phyloP scores from a whole-genome alignment of 1,284 basidiomycete species.

The Uromyces viciae-fabae region DNA sequence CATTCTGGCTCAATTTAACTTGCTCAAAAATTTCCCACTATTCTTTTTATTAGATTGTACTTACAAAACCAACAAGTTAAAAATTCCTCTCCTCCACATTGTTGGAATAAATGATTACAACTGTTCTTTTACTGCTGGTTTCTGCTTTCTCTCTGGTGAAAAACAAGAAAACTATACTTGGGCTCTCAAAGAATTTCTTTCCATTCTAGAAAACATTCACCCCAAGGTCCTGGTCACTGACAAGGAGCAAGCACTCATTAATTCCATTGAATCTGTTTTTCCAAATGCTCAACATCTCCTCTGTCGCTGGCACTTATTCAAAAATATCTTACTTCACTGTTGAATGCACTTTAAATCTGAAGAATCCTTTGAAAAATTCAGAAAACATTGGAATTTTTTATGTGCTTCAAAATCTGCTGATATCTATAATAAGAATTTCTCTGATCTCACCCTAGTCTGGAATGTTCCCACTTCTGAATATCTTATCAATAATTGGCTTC shows the following conservation, averaged over 20 bases:
- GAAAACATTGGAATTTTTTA: not conserved
- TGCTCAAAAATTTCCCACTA: not conserved
- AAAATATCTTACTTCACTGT: not conserved
- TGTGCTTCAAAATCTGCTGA: not conserved
- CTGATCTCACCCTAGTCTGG: not conserved
- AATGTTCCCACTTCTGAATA: not conserved
- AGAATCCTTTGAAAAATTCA: not conserved
- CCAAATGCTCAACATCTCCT: constrained; percentile 3
- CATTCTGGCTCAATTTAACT: not conserved
- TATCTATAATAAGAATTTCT: not conserved
- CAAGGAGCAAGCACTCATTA: constrained; percentile 13
- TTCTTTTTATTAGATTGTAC: not conserved
- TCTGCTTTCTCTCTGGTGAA: constrained; percentile 13
- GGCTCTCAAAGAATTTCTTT: not conserved
- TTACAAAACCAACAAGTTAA: not conserved
- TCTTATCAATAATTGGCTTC: not conserved
- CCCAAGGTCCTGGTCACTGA: not conserved
- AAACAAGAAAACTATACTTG: not conserved
- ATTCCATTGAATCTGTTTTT: constrained; percentile 12
- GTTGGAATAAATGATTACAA: not conserved
- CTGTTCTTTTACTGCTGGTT: not conserved
- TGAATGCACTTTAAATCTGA: not conserved
- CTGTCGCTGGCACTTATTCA: constrained; percentile 15
- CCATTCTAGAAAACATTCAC: not conserved
- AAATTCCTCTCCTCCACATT: not conserved